Evolutionary conservation across 768 basidiomycete genomes (phyloP).

Genomic region (Leccinum barrowsii): DNA sequence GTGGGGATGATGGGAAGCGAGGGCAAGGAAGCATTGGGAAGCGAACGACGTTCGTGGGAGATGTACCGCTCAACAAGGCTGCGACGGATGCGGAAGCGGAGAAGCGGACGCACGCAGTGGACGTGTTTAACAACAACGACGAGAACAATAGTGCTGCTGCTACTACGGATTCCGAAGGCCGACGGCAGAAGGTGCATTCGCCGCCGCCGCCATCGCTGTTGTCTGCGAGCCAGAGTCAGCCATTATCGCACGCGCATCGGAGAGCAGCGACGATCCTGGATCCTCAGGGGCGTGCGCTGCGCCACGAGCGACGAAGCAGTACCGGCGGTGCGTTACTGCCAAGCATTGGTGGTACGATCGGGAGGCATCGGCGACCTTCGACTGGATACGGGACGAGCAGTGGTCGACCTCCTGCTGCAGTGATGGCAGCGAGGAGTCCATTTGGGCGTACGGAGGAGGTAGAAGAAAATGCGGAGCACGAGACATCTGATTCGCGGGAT

Average conservation of each 20-base stretch:
- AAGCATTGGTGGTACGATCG: slow-evolving; percentile 52
- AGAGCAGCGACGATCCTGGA: slow-evolving; percentile 78
- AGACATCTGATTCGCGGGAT: slow-evolving; percentile 33
- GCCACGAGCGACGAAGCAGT: slow-evolving; percentile 76
- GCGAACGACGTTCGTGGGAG: slow-evolving; percentile 51
- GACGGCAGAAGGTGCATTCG: slow-evolving; percentile 22
- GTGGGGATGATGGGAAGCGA: slow-evolving; percentile 41
- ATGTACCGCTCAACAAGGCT: slow-evolving; percentile 36
- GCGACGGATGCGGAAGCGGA: slow-evolving; percentile 37
- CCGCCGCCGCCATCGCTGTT: slow-evolving; percentile 33
- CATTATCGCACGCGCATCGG: slow-evolving; percentile 58
- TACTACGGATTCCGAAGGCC: slow-evolving; percentile 19
- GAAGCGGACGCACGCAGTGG: slow-evolving; percentile 21
- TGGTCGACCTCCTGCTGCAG: slow-evolving; percentile 22
- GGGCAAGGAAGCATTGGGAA: slow-evolving; percentile 36
- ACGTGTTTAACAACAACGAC: slow-evolving; percentile 20
- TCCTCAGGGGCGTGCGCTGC: slow-evolving; percentile 54
- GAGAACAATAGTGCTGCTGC: not conserved
- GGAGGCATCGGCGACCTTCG: slow-evolving; percentile 67
- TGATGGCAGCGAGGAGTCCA: slow-evolving; percentile 34
- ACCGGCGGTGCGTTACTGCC: slow-evolving; percentile 60
- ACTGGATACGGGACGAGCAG: slow-evolving; percentile 48
- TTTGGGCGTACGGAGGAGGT: slow-evolving; percentile 52
- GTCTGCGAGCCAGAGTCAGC: slow-evolving; percentile 50
- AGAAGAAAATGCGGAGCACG: slow-evolving; percentile 44